A percentile compares a stretch with the other conserved stretches of the same genome.
phyloP scores from a whole-genome alignment of 2,329 filamentous ascomycete species.

The Ophiostoma australiae region DNA sequence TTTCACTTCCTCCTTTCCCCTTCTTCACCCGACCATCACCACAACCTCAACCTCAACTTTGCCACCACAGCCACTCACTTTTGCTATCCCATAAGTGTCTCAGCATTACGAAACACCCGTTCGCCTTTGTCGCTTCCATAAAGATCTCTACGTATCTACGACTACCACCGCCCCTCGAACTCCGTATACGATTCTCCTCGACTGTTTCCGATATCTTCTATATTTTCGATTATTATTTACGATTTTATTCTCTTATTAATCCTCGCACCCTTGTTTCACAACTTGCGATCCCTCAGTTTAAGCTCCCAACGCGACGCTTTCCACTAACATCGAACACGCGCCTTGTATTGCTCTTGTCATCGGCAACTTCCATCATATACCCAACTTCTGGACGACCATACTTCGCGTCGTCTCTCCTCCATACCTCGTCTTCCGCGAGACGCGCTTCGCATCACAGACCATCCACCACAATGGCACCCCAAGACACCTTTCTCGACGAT shows the following conservation, averaged over 20 bases:
- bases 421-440: conserved; percentile 10
- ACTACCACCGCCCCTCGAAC: neutral
- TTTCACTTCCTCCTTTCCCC: conserved; percentile 12
- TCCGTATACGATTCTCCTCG: neutral
- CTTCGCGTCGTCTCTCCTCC: neutral
- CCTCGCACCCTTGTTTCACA: neutral
- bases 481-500: conserved; percentile 67
- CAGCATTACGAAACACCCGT: neutral
- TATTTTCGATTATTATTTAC: neutral
- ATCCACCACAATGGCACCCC: conserved; percentile 53
- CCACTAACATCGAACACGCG: neutral
- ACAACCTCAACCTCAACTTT: conserved; percentile 9
- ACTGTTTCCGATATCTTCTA: neutral
- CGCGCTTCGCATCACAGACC: conserved; percentile 18
- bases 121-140: neutral
- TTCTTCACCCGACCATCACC: conserved; percentile 12
- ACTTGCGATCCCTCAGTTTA: neutral
- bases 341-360: neutral
- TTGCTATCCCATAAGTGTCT: neutral
- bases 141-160: neutral
- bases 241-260: neutral
- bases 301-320: neutral
- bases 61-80: neutral
- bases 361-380: neutral
- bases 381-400: neutral